Conservation (phyloP, 2,329 filamentous ascomycete species). For the Tolypocladium sp. region DNA sequence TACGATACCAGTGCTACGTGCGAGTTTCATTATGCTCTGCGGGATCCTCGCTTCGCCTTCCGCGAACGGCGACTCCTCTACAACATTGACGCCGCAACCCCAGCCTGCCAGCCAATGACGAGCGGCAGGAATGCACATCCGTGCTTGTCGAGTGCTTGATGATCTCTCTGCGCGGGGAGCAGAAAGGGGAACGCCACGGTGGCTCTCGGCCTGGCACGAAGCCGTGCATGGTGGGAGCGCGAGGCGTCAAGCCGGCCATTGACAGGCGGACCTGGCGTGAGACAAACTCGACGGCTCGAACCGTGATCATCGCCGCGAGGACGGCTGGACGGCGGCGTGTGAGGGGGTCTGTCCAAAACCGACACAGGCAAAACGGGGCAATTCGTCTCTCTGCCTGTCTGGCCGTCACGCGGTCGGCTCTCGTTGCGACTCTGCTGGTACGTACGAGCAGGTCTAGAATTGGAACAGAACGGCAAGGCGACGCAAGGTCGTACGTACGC, state of each 20-base stretch:
- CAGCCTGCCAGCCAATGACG: background rate
- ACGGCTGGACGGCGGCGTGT: background rate
- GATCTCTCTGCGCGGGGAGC: background rate
- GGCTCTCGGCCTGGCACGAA: background rate
- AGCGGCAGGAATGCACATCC: background rate
- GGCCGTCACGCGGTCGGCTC: background rate
- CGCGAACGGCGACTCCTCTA: background rate
- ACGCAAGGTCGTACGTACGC: background rate
- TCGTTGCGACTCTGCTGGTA: background rate
- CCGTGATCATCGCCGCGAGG: background rate
- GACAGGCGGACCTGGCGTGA: background rate
- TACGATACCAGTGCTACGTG: background rate
- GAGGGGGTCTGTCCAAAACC: background rate
- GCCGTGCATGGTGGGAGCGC: background rate
- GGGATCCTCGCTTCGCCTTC: background rate
- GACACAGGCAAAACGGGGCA: background rate
- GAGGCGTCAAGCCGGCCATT: background rate
- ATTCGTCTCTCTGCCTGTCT: background rate
- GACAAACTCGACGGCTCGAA: background rate
- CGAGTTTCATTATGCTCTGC: background rate
- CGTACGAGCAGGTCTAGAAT: background rate
- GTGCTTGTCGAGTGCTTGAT: background rate
- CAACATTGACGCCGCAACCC: background rate
- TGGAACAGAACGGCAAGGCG: background rate
- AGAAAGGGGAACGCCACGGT: background rate